Percentiles rank a stretch among this genome's conserved stretches.
phyloP scores from a whole-genome alignment of 352 stramenopile species.

The Ophiocytium majus region DNA sequence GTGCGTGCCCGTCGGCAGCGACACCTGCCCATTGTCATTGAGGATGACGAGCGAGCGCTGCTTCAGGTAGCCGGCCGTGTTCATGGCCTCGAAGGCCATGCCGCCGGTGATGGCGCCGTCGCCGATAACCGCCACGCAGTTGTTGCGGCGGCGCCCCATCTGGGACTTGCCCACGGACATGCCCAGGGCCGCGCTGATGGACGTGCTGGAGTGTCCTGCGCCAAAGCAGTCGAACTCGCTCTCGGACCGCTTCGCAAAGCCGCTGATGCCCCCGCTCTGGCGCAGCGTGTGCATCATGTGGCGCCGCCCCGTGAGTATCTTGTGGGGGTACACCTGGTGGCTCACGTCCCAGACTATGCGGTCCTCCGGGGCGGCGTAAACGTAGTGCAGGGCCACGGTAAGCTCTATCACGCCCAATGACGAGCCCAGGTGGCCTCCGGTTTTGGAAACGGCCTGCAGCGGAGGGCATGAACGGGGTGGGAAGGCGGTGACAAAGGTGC shows the following conservation, averaged over 20 bases:
- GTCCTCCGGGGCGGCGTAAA: slow-evolving; percentile 81
- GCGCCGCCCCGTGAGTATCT: slow-evolving; percentile 77
- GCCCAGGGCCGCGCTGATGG: slow-evolving; percentile 73
- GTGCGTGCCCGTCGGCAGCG: slow-evolving; percentile 73
- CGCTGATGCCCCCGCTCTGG: slow-evolving; percentile 69
- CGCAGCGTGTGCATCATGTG: slow-evolving; percentile 67
- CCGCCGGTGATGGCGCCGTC: slow-evolving; percentile 81
- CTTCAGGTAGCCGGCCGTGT: slow-evolving; percentile 75
- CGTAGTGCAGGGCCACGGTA: slow-evolving; percentile 77
- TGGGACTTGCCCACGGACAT: slow-evolving; percentile 74
- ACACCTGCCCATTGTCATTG: slow-evolving; percentile 83
- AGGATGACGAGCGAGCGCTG: slow-evolving; percentile 78
- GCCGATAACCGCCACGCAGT: slow-evolving; percentile 80
- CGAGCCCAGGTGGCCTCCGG: slow-evolving; percentile 74
- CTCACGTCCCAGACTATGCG: slow-evolving; percentile 81
- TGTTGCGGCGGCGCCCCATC: slow-evolving; percentile 66
- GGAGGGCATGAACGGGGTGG: neutral
- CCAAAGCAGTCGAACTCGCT: slow-evolving; percentile 78
- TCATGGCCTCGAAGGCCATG: slow-evolving; percentile 85
- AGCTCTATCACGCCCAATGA: slow-evolving; percentile 76
- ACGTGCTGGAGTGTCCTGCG: slow-evolving; percentile 74
- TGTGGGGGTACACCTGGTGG: slow-evolving; percentile 80
- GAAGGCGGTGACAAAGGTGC: too few species aligned
- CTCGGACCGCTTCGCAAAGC: slow-evolving; percentile 78
- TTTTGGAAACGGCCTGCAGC: slow-evolving; percentile 69